Evolutionary conservation across 441 rosid species (phyloP).

Genomic region (Erodium moschatum): DNA sequence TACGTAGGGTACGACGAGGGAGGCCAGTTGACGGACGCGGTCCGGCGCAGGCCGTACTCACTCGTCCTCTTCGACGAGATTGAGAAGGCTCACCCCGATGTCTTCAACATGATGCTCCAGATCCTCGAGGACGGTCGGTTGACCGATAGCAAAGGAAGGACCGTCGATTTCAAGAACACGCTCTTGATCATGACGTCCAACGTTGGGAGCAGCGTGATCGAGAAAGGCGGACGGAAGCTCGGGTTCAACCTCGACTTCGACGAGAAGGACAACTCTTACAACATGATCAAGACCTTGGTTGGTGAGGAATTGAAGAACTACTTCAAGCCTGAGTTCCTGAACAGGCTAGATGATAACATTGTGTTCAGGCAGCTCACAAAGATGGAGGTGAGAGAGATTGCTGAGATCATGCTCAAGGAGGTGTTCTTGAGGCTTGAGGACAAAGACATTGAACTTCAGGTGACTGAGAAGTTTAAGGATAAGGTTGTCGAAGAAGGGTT

Average conservation of each 20-base stretch:
- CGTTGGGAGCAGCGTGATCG: conserved; percentile 89
- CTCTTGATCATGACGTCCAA: conserved; percentile 95
- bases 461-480: conserved; percentile 80
- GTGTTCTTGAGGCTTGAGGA: conserved; percentile 62
- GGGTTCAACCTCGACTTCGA: conserved; percentile 74
- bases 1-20: conserved; percentile 97
- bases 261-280: conserved; percentile 62
- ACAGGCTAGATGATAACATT: conserved; percentile 90
- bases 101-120: conserved; percentile 98
- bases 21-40: conserved; percentile 95
- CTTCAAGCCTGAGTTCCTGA: conserved; percentile 89
- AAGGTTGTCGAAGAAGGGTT: conserved; percentile 92
- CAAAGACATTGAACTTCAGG: conserved; percentile 86
- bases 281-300: conserved; percentile 80
- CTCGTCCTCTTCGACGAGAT: conserved; percentile 90
- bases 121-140: conserved; percentile 93
- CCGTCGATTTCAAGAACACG: conserved; percentile 93
- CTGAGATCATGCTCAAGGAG: conserved; percentile 85
- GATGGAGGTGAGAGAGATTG: conserved; percentile 82
- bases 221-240: conserved; percentile 71
- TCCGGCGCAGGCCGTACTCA: conserved; percentile 83
- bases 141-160: conserved; percentile 96
- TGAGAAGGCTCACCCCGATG: no score
- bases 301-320: conserved; percentile 81
- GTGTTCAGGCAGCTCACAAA: conserved; percentile 87